Conservation (phyloP, 2,329 filamentous ascomycete genomes). For the Monilinia fructigena region DNA sequence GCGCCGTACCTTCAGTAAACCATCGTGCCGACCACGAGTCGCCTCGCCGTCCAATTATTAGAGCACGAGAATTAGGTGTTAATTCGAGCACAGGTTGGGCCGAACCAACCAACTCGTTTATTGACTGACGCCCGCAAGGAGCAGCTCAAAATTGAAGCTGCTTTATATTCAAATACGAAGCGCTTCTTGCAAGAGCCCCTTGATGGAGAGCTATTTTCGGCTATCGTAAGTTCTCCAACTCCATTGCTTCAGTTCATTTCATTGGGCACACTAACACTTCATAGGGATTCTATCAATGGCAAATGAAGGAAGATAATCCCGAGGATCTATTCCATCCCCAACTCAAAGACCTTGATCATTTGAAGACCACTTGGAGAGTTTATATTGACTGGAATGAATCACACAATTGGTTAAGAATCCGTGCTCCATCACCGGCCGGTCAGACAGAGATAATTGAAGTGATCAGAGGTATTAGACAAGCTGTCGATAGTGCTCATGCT, state of each 20-base stretch:
- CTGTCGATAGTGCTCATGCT: conserved; percentile 30
- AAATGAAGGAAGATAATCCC: conserved; percentile 24
- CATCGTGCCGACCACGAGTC: not conserved
- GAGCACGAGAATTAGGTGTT: not conserved
- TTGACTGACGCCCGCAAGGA: conserved; percentile 9
- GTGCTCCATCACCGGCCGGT: conserved; percentile 6
- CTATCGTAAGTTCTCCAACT: not conserved
- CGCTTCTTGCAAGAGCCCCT: conserved; percentile 1
- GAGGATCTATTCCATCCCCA: conserved; percentile 26
- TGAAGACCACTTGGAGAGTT: conserved; percentile 29
- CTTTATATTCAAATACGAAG: not conserved
- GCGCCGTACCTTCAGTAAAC: not conserved
- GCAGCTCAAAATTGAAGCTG: not conserved
- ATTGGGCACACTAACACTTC: not conserved
- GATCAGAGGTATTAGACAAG: conserved; percentile 32
- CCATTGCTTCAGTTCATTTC: not conserved
- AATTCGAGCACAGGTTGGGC: conserved; percentile 16
- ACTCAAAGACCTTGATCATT: conserved; percentile 31
- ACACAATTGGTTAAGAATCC: conserved; percentile 26
- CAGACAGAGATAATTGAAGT: conserved; percentile 21
- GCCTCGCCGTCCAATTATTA: not conserved
- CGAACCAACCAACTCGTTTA: conserved; percentile 5
- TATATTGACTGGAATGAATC: conserved; percentile 29
- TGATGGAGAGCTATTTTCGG: conserved; percentile 7
- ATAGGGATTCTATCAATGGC: conserved; percentile 34